Conservation (phyloP, 2,329 filamentous ascomycete species). For the Xylariomycetidae sp. region DNA sequence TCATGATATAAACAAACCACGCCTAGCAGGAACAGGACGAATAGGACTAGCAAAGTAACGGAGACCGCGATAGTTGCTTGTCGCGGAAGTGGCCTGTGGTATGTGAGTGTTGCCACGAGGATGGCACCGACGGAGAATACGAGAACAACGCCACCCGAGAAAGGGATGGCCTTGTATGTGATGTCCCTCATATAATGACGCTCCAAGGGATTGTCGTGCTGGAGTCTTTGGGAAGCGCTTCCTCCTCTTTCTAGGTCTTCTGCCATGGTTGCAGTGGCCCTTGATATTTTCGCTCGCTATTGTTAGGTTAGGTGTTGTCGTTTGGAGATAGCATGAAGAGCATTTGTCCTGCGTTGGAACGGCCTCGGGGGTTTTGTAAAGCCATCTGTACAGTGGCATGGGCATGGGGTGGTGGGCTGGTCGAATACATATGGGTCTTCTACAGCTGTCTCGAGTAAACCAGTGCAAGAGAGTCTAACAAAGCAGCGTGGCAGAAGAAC, state of each 20-base stretch:
- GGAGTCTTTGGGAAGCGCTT: too few relatives aligned
- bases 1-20: slow-evolving; percentile 10
- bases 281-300: slow-evolving; percentile 17
- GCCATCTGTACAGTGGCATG: too few relatives aligned
- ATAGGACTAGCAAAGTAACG: slow-evolving; percentile 12
- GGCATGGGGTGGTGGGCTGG: too few relatives aligned
- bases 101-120: slow-evolving; percentile 14
- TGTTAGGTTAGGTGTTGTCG: too few relatives aligned
- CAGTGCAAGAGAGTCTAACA: too few relatives aligned
- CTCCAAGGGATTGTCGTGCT: neutral
- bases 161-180: slow-evolving; percentile 20
- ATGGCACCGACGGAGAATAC: slow-evolving; percentile 18
- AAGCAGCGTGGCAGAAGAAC: too few relatives aligned
- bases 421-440: too few relatives aligned
- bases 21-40: slow-evolving; percentile 16
- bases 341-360: too few relatives aligned
- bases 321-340: too few relatives aligned
- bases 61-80: slow-evolving; percentile 15
- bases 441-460: too few relatives aligned
- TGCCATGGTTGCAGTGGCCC: slow-evolving; percentile 1
- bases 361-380: too few relatives aligned
- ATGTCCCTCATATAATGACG: slow-evolving; percentile 14
- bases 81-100: slow-evolving; percentile 14
- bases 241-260: slow-evolving; percentile 13
- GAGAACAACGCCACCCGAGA: slow-evolving; percentile 13